Conservation (phyloP, 306 rosid species). For the Astragalus membranaceus region DNA sequence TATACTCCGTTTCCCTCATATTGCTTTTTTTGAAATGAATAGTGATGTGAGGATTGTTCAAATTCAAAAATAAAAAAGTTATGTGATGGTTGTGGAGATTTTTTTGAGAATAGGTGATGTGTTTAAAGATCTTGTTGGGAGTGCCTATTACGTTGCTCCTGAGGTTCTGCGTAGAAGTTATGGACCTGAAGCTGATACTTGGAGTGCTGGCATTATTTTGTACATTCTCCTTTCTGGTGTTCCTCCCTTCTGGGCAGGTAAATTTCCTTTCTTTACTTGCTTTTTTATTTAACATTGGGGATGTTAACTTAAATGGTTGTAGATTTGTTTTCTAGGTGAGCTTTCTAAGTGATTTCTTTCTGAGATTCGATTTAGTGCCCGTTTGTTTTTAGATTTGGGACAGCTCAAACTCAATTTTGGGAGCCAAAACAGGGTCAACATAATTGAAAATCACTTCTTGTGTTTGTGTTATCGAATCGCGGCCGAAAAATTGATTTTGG, state of each 20-base stretch:
- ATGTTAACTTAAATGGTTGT: background rate
- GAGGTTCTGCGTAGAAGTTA: constrained; percentile 75
- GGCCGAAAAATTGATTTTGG: too few relatives aligned
- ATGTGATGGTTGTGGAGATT: background rate
- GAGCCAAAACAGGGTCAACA: too few relatives aligned
- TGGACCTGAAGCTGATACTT: constrained; percentile 90
- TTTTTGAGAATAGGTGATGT: constrained; percentile 55
- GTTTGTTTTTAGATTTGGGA: too few relatives aligned
- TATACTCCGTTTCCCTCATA: background rate
- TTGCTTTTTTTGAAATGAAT: background rate
- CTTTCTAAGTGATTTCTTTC: background rate
- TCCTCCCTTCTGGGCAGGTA: constrained; percentile 99
- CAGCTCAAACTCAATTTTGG: too few relatives aligned
- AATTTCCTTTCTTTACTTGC: background rate
- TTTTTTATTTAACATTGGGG: background rate
- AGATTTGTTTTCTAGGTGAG: background rate
- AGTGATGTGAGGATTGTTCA: too few relatives aligned
- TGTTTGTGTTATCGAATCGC: too few relatives aligned
- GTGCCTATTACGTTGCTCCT: constrained; percentile 98
- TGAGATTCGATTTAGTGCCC: background rate
- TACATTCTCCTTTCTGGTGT: constrained; percentile 94
- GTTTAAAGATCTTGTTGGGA: constrained; percentile 87
- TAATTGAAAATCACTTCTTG: too few relatives aligned
- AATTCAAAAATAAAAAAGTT: too few relatives aligned
- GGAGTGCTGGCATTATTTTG: constrained; percentile 93